phyloP scores from a whole-genome alignment of 2,329 filamentous ascomycete species.

The Leptographium flavum region DNA sequence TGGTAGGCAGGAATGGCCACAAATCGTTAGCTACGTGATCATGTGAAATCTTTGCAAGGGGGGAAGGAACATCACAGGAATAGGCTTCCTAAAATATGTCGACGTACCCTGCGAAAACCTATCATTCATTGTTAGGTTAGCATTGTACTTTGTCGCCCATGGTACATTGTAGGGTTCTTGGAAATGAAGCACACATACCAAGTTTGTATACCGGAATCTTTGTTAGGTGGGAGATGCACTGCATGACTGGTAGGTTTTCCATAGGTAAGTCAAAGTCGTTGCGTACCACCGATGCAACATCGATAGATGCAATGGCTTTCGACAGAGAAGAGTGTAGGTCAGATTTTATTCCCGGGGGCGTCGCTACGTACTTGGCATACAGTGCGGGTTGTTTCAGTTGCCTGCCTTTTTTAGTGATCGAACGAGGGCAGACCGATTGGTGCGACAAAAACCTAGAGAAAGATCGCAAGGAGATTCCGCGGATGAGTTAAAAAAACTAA shows the following conservation, averaged over 20 bases:
- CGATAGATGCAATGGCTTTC: background rate
- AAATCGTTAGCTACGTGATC: background rate
- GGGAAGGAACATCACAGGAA: background rate
- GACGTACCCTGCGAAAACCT: constrained; percentile 1
- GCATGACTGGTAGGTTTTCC: constrained; percentile 1
- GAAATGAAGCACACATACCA: background rate
- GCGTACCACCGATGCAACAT: background rate
- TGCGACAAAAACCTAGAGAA: no score
- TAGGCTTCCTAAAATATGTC: background rate
- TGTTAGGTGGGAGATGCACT: background rate
- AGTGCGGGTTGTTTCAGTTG: no score
- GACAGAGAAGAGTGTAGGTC: constrained; percentile 2
- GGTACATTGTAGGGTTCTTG: background rate
- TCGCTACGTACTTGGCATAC: no score
- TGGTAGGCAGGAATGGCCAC: background rate
- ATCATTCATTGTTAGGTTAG: background rate
- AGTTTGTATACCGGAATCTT: constrained; percentile 3
- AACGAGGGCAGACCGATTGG: no score
- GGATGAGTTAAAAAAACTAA: no score
- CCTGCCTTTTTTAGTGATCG: no score
- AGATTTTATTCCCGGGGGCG: no score
- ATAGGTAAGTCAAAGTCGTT: constrained; percentile 1
- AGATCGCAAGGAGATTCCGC: no score
- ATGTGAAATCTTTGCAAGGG: background rate
- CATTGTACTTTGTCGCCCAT: background rate